A percentile compares a stretch with the other conserved stretches of the same genome.
Evolutionary conservation across 2,329 filamentous ascomycete species (phyloP).

Genomic region (Endocalyx cinctus): DNA sequence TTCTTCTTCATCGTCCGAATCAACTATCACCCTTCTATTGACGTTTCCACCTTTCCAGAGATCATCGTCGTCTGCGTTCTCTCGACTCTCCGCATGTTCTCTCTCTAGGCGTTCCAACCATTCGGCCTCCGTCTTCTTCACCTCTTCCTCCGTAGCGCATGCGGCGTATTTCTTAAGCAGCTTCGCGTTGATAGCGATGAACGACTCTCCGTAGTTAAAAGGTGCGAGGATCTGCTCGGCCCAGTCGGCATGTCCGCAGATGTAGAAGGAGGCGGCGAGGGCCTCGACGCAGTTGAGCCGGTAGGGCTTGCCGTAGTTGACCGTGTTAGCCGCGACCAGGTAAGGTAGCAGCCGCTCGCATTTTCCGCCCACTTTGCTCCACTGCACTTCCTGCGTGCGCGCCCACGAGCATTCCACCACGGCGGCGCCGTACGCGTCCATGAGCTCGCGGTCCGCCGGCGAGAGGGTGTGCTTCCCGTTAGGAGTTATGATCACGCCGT

Average conservation of each 20-base stretch:
- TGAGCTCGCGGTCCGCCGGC: conserved; percentile 72
- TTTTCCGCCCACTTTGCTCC: conserved; percentile 85
- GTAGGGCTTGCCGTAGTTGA: conserved; percentile 97
- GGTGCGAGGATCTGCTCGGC: conserved; percentile 75
- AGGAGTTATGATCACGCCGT: conserved; percentile 88
- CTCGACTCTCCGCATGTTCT: conserved; percentile 79
- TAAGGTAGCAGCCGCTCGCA: conserved; percentile 90
- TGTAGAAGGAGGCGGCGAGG: conserved; percentile 85
- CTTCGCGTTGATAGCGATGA: conserved; percentile 83
- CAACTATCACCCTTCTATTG: conserved; percentile 58
- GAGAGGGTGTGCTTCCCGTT: conserved; percentile 86
- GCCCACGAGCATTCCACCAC: conserved; percentile 99
- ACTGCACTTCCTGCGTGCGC: conserved; percentile 84
- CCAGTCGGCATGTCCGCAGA: conserved; percentile 90
- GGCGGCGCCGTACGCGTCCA: conserved; percentile 86
- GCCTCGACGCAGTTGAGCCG: conserved; percentile 94
- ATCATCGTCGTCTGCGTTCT: conserved; percentile 62
- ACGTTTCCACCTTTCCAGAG: conserved; percentile 90
- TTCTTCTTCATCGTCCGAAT: conserved; percentile 46
- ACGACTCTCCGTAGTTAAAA: conserved; percentile 84
- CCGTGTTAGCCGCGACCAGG: conserved; percentile 90
- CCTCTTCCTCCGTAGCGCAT: conserved; percentile 72
- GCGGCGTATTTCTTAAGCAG: conserved; percentile 80
- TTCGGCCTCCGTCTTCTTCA: conserved; percentile 79
- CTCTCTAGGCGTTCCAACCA: conserved; percentile 89